Evolutionary conservation across 2,329 filamentous ascomycete genomes (phyloP).

Genomic region (Grosmannia clavigera): DNA sequence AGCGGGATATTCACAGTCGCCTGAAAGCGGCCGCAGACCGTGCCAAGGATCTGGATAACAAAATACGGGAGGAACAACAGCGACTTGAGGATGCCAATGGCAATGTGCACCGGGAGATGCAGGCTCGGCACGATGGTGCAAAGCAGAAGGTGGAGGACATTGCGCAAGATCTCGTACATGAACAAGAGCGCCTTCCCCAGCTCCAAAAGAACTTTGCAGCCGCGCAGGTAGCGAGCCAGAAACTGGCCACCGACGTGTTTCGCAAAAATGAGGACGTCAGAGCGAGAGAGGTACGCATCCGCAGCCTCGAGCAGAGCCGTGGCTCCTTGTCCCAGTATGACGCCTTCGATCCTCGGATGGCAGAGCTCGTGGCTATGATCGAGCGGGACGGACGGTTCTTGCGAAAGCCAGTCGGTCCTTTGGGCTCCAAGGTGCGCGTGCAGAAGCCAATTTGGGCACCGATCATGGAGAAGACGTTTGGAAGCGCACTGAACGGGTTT

Average conservation of each 20-base stretch:
- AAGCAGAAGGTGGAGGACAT: conserved; percentile 32
- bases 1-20: conserved; percentile 50
- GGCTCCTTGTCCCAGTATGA: conserved; percentile 35
- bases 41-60: conserved; percentile 30
- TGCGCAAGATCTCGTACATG: conserved; percentile 17
- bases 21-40: conserved; percentile 40
- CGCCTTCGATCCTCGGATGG: conserved; percentile 52
- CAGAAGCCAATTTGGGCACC: conserved; percentile 71
- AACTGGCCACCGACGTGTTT: conserved; percentile 19
- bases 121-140: conserved; percentile 42
- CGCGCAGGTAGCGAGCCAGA: conserved; percentile 20
- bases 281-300: conserved; percentile 36
- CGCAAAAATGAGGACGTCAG: conserved; percentile 42
- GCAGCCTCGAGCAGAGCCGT: conserved; percentile 40
- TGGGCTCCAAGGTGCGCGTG: conserved; percentile 67
- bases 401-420: conserved; percentile 66
- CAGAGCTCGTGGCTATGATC: conserved; percentile 54
- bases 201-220: conserved; percentile 22
- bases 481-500: conserved; percentile 60
- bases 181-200: conserved; percentile 16
- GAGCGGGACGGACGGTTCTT: conserved; percentile 56
- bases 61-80: conserved; percentile 42
- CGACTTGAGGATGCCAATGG: conserved; percentile 59
- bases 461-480: conserved; percentile 67
- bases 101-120: conserved; percentile 46